Conservation (phyloP, 805 yeast species). For the Candida quercuum region DNA sequence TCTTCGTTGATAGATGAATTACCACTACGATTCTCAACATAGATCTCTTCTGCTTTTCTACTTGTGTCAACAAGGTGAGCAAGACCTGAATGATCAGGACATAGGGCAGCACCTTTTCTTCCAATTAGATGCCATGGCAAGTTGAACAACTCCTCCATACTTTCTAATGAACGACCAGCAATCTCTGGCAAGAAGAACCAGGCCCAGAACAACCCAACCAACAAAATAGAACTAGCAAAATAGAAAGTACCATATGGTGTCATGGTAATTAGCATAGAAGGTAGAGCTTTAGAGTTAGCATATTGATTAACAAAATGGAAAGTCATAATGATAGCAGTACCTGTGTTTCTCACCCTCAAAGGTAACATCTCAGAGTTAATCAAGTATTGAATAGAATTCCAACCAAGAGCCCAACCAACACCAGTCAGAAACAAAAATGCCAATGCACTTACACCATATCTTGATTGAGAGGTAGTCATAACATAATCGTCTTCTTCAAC, state of each 20-base stretch:
- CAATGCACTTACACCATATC: conserved; percentile 43
- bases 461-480: conserved; percentile 27
- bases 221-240: conserved; percentile 62
- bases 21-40: conserved; percentile 9
- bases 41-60: conserved; percentile 10
- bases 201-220: conserved; percentile 38
- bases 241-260: conserved; percentile 67
- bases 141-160: conserved; percentile 31
- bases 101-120: conserved; percentile 44
- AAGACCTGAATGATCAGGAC: conserved; percentile 46
- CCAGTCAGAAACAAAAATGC: conserved; percentile 47
- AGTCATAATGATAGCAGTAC: conserved; percentile 46
- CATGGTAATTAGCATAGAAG: conserved; percentile 43
- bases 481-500: conserved; percentile 29
- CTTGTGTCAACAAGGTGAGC: conserved; percentile 15
- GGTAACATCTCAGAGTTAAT: conserved; percentile 54
- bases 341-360: conserved; percentile 41
- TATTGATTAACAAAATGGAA: conserved; percentile 53
- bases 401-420: conserved; percentile 55
- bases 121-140: conserved; percentile 58
- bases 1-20: neutral
- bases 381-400: conserved; percentile 51
- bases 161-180: conserved; percentile 33
- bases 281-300: conserved; percentile 52
- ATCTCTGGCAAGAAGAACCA: conserved; percentile 36